Evolutionary conservation across 257 asterid genomes (phyloP).

Genomic region (Lithospermum erythrorhizon): DNA sequence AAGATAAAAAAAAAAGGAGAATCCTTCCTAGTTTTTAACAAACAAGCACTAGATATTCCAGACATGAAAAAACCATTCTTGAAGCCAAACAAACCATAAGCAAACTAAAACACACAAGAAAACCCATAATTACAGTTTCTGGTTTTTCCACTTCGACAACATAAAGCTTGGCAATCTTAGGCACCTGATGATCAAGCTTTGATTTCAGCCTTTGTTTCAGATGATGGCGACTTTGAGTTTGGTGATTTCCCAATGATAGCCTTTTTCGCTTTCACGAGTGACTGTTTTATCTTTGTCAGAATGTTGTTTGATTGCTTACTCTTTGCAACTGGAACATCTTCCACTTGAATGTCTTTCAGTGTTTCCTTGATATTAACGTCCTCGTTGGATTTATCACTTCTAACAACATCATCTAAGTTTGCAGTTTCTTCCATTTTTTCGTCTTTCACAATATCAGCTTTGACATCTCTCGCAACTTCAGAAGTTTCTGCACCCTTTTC

Average conservation of each 20-base stretch:
- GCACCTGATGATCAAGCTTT: slow-evolving; percentile 19
- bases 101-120: slow-evolving; percentile 17
- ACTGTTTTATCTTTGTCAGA: slow-evolving; percentile 70
- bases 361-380: slow-evolving; percentile 23
- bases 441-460: slow-evolving; percentile 21
- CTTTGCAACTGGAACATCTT: slow-evolving; percentile 36
- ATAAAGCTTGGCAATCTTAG: too few relatives aligned
- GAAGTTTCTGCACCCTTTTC: slow-evolving; percentile 13
- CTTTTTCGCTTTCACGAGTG: slow-evolving; percentile 84
- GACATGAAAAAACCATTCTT: slow-evolving; percentile 13
- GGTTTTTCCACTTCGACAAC: neutral
- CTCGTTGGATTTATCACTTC: slow-evolving; percentile 16
- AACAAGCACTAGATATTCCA: slow-evolving; percentile 22
- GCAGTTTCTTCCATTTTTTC: slow-evolving; percentile 18
- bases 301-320: slow-evolving; percentile 47
- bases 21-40: slow-evolving; percentile 15
- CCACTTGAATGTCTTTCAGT: slow-evolving; percentile 26
- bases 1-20: neutral
- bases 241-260: slow-evolving; percentile 76
- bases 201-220: slow-evolving; percentile 39
- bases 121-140: slow-evolving; percentile 20
- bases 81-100: too few relatives aligned
- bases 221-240: slow-evolving; percentile 39
- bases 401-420: slow-evolving; percentile 10
- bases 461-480: neutral